A percentile compares a stretch with the other conserved stretches of the same genome.
These are phyloP conservation scores for Solanum ossicruentum DNA, from an alignment of 257 asterid genomes.

Conservation along the genomic window DNA sequence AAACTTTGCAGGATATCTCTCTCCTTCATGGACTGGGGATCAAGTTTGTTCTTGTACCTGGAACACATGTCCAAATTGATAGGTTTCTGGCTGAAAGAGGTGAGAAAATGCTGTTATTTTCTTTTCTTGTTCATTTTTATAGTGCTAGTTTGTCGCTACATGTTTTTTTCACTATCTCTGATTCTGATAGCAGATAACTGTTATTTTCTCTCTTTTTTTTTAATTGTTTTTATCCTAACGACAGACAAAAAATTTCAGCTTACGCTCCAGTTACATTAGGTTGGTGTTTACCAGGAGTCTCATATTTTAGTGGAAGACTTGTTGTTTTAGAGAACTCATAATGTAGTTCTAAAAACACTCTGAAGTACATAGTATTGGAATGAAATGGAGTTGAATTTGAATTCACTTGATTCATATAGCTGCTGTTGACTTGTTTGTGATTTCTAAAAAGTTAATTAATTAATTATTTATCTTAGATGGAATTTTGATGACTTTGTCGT, in stretches of 20 bases:
- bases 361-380: not conserved
- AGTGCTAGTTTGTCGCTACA: not conserved
- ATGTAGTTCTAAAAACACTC: not conserved
- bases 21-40: conserved; percentile 90
- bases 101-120: conserved; percentile 4
- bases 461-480: not conserved
- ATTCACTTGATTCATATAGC: not conserved
- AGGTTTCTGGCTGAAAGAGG: conserved; percentile 69
- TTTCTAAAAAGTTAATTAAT: not conserved
- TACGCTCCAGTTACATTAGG: not conserved
- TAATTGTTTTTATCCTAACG: not conserved
- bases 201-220: not conserved
- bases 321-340: not conserved
- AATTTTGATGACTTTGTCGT: not conserved
- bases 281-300: not conserved
- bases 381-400: not conserved
- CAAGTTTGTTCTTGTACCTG: conserved; percentile 92
- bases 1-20: conserved; percentile 62
- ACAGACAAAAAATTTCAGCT: not conserved
- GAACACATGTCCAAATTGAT: conserved; percentile 90
- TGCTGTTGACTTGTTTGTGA: not conserved
- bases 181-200: not conserved
- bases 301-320: not conserved
- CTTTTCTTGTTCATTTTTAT: not conserved
- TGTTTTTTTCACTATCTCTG: not conserved